Evolutionary conservation across 202 grass and related monocot species (phyloP), one percentile per base, ranked within the genome.

Genomic region (Bolboschoenoplectus hybrid): DNA sequence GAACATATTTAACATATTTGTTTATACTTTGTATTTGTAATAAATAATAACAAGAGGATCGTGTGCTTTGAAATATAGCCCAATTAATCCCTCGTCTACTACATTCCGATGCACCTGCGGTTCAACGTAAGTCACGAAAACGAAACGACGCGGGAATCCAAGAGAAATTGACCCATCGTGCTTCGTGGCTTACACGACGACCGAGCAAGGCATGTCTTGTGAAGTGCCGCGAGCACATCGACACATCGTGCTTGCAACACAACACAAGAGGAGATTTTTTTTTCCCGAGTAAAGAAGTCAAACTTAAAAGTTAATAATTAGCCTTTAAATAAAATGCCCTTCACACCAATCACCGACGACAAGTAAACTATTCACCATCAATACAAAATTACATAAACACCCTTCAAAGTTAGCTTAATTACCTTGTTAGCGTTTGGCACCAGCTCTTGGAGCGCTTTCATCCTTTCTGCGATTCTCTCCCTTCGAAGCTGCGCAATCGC

Each of bases 381-480:
- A 52, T 36, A 35, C 72, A 75, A 36, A 69, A 6, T 71, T 56
- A 56, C 60, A 38, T 38, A 57, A 70, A 19, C 17, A 84, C 12
- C 44, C 82, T 49, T 51, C 9, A 44, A 58, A 56, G 4, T 84
- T 83, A 10, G 51, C 1, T 55, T 38, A 55, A 76, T 19, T 41
- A 99, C 97, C 93, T 97, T 99, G 85, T 99, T 99, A 74, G 93
- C 90, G 66, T 86, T 97, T n/a, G 97, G 93, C 38, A 99, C 93
- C 85, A 99, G 64, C 89, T 97, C 97, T 83, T 97, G 93, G 55
- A 99, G 90, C 38, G 93, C 92, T 83, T 96, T 99, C 97, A 99
- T 99, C 92, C 97, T 89, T 83, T 99, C 97, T 13, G 97, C 97
- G 79, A 99, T 99, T 91, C 93, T 92, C 77, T 99, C 97, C 89